phyloP scores from a whole-genome alignment of 257 asterid species.

The Fraxinus cuspidata region DNA sequence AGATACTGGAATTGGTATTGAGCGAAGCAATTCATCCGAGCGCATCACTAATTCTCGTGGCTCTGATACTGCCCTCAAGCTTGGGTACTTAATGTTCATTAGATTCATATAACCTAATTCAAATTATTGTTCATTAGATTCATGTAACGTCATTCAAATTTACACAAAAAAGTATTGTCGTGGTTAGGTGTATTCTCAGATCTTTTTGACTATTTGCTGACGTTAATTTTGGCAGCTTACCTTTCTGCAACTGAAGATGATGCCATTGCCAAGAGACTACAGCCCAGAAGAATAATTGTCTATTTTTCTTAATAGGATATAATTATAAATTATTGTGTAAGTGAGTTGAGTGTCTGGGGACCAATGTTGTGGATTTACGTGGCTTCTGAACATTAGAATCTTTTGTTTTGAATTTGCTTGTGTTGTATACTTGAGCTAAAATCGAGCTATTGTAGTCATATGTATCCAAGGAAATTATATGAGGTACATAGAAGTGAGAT shows the following conservation, averaged over 20 bases:
- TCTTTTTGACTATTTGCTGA: background rate
- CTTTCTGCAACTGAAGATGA: conserved; percentile 33
- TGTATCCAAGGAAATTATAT: too few species aligned
- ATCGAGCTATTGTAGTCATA: too few species aligned
- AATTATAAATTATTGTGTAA: background rate
- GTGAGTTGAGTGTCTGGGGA: background rate
- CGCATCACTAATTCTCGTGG: too few species aligned
- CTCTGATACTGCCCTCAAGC: too few species aligned
- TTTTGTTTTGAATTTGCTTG: background rate
- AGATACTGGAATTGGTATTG: too few species aligned
- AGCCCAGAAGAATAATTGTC: background rate
- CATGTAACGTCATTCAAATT: background rate
- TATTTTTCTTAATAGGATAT: too few species aligned
- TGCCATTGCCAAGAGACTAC: background rate
- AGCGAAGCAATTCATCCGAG: too few species aligned
- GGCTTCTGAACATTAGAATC: too few species aligned
- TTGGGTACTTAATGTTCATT: too few species aligned
- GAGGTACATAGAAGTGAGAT: too few species aligned
- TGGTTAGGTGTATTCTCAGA: too few species aligned
- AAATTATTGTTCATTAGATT: background rate
- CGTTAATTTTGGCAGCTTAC: conserved; percentile 47
- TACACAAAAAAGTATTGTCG: background rate
- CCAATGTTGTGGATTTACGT: background rate
- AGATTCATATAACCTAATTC: background rate
- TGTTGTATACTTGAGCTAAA: too few species aligned